phyloP scores from a whole-genome alignment of 2,329 filamentous ascomycete genomes.

The Fusarium nisikadoi region DNA sequence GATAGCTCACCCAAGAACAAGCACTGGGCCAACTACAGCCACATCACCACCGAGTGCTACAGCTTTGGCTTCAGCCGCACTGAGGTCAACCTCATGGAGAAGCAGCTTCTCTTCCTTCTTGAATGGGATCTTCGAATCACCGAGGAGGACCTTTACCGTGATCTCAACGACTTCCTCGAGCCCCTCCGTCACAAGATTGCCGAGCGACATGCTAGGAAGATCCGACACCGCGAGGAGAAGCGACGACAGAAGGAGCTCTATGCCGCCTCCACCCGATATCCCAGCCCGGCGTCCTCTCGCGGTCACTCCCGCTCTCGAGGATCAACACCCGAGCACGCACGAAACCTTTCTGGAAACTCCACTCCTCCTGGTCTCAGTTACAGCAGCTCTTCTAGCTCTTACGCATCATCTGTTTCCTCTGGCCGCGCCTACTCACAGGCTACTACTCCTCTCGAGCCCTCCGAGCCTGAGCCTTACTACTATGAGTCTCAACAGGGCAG shows the following conservation, averaged over 20 bases:
- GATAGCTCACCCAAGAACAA: constrained; percentile 99
- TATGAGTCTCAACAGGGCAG: constrained; percentile 52
- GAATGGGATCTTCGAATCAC: constrained; percentile 93
- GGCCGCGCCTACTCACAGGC: constrained; percentile 61
- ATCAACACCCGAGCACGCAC: constrained; percentile 54
- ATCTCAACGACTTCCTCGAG: constrained; percentile 88
- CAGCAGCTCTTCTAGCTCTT: constrained; percentile 62
- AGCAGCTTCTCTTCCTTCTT: constrained; percentile 93
- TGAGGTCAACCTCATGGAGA: constrained; percentile 99
- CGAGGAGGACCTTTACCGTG: constrained; percentile 84
- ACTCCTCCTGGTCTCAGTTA: constrained; percentile 61
- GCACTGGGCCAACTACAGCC: constrained; percentile 97
- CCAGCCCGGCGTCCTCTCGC: constrained; percentile 59
- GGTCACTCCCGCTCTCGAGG: constrained; percentile 56
- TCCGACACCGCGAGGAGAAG: constrained; percentile 61
- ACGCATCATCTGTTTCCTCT: constrained; percentile 60
- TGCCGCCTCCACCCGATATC: constrained; percentile 52
- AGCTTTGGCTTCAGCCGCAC: constrained; percentile 92
- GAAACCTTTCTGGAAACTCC: constrained; percentile 49
- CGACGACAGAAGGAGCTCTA: constrained; percentile 52
- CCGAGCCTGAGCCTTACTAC: constrained; percentile 56
- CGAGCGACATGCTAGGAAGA: constrained; percentile 61
- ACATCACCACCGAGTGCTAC: constrained; percentile 71
- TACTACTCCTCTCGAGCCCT: constrained; percentile 63
- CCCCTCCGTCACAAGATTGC: constrained; percentile 77